Percentiles rank a stretch among this genome's conserved stretches.
These are phyloP conservation scores for Phytophthora hibernalis DNA, from an alignment of 352 stramenopile species.

Conservation along the genomic window DNA sequence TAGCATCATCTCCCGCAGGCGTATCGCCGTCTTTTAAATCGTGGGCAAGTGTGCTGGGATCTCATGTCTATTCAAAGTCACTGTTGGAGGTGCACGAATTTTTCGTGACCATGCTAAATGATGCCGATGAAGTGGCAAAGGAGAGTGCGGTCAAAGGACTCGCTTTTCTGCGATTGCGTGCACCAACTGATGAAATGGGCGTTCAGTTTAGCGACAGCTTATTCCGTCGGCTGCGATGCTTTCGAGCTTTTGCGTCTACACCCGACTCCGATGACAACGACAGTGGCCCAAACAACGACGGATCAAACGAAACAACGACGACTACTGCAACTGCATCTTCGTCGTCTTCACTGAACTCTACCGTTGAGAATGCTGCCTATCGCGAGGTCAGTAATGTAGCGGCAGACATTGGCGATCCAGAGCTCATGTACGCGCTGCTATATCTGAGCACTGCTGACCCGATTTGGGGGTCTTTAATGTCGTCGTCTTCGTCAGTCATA, in stretches of 20 bases:
- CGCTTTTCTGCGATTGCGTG: conserved; percentile 69
- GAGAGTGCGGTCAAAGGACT: conserved; percentile 83
- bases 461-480: conserved; percentile 59
- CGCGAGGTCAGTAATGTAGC: conserved; percentile 87
- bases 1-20: conserved; percentile 18
- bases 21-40: conserved; percentile 15
- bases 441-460: conserved; percentile 83
- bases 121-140: conserved; percentile 65
- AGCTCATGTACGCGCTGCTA: conserved; percentile 84
- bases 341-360: conserved; percentile 24
- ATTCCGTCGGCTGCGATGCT: conserved; percentile 80
- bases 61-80: conserved; percentile 30
- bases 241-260: conserved; percentile 65
- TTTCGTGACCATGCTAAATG: conserved; percentile 84
- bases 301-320: conserved; percentile 1
- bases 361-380: conserved; percentile 82
- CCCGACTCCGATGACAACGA: conserved; percentile 40
- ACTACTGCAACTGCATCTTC: conserved; percentile 15
- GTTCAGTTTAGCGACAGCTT: conserved; percentile 79
- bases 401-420: conserved; percentile 77
- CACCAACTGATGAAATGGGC: conserved; percentile 59
- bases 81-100: conserved; percentile 74
- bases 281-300: conserved; percentile 19
- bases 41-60: conserved; percentile 49
- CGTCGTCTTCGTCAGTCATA: conserved; percentile 4